A percentile compares a stretch with the other conserved stretches of the same genome.
These are phyloP conservation scores for Amanita pallidorosea DNA, from an alignment of 768 basidiomycete species.

Conservation along the genomic window DNA sequence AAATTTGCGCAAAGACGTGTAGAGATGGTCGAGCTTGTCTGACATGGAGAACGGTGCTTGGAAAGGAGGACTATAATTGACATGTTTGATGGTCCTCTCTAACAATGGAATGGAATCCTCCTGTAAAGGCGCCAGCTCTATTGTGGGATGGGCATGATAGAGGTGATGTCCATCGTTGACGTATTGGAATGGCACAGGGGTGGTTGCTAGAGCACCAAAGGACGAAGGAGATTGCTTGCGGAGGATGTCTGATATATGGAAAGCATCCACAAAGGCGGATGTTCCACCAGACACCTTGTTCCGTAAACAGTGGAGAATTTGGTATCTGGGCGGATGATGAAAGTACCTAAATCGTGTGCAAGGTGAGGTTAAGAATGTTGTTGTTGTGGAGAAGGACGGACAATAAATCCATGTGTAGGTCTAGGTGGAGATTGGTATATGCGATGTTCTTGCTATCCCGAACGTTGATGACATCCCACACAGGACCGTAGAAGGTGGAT, in stretches of 20 bases:
- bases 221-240: constrained; percentile 31
- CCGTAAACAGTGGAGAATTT: constrained; percentile 83
- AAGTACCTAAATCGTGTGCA: constrained; percentile 57
- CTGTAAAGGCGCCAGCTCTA: constrained; percentile 39
- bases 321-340: constrained; percentile 83
- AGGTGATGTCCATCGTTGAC: constrained; percentile 84
- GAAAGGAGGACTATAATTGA: constrained; percentile 95
- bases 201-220: constrained; percentile 48
- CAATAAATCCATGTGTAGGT: constrained; percentile 88
- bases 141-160: constrained; percentile 60
- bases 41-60: constrained; percentile 63
- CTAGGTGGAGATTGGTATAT: constrained; percentile 85
- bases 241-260: constrained; percentile 50
- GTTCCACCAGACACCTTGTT: constrained; percentile 76
- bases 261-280: constrained; percentile 81
- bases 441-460: constrained; percentile 81
- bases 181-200: constrained; percentile 82
- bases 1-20: constrained; percentile 48
- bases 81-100: constrained; percentile 35
- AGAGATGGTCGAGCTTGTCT: constrained; percentile 34
- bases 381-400: constrained; percentile 27
- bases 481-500: constrained; percentile 79
- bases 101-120: constrained; percentile 7
- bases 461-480: constrained; percentile 82
- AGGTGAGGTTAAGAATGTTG: background rate